A percentile compares a stretch with the other conserved stretches of the same genome.
These are phyloP conservation scores for Acephala macrosclerotiorum DNA, from an alignment of 2,329 filamentous ascomycete genomes.

Conservation along the genomic window DNA sequence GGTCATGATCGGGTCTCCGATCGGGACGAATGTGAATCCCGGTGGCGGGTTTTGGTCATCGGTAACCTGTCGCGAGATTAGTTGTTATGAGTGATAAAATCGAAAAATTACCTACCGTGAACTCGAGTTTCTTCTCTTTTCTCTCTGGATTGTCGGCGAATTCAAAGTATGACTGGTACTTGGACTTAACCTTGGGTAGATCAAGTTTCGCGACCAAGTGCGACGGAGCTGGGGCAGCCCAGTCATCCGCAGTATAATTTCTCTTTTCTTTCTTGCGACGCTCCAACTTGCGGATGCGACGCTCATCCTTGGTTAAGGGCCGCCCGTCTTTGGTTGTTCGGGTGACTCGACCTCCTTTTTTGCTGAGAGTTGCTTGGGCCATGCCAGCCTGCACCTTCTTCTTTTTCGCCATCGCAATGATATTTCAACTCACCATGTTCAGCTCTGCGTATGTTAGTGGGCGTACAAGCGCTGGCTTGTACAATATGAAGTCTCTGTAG, in stretches of 20 bases:
- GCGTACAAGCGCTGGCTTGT: slow-evolving; percentile 27
- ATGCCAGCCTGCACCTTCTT: slow-evolving; percentile 30
- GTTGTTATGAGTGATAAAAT: slow-evolving; percentile 20
- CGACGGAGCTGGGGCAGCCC: slow-evolving; percentile 40
- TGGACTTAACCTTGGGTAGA: slow-evolving; percentile 48
- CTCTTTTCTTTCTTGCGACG: slow-evolving; percentile 40
- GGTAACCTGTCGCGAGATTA: slow-evolving; percentile 54
- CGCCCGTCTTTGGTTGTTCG: slow-evolving; percentile 33
- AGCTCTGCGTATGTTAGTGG: slow-evolving; percentile 30
- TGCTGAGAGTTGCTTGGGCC: slow-evolving; percentile 5
- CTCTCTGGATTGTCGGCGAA: slow-evolving; percentile 69
- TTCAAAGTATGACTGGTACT: slow-evolving; percentile 69
- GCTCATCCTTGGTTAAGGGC: slow-evolving; percentile 33
- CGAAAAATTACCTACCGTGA: slow-evolving; percentile 56
- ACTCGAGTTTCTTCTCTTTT: slow-evolving; percentile 67
- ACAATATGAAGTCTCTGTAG: slow-evolving; percentile 23
- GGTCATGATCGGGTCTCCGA: slow-evolving; percentile 67
- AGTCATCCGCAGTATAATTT: slow-evolving; percentile 37
- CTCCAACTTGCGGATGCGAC: slow-evolving; percentile 38
- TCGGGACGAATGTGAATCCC: slow-evolving; percentile 68
- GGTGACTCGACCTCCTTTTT: slow-evolving; percentile 5
- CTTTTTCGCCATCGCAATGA: slow-evolving; percentile 29
- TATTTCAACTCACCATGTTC: slow-evolving; percentile 29
- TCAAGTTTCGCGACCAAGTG: slow-evolving; percentile 44
- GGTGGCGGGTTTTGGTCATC: slow-evolving; percentile 60